phyloP scores from a whole-genome alignment of 805 yeast species.

The Clavispora vitiphila region DNA sequence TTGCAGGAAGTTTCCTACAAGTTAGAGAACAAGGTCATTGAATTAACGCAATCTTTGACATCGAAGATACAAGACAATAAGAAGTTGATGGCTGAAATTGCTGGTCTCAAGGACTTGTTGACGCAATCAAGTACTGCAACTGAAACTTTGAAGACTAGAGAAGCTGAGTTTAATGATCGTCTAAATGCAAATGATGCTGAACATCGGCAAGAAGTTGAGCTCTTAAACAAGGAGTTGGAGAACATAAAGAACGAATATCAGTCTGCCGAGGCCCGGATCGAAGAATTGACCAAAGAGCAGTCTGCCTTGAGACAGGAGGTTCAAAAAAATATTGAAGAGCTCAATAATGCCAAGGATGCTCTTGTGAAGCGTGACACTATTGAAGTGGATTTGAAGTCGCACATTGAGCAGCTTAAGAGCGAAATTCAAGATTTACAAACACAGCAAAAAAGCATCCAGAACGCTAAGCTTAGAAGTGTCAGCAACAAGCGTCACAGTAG shows the following conservation, averaged over 20 bases:
- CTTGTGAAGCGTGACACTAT: constrained; percentile 55
- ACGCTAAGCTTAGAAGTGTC: constrained; percentile 27
- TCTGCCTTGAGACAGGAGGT: constrained; percentile 61
- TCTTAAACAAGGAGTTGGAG: constrained; percentile 51
- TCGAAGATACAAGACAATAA: constrained; percentile 79
- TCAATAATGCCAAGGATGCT: constrained; percentile 55
- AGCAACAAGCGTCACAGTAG: constrained; percentile 39
- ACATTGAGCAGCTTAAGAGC: constrained; percentile 49
- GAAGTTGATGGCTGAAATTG: constrained; percentile 59
- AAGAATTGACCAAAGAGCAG: constrained; percentile 56
- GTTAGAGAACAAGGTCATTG: constrained; percentile 96
- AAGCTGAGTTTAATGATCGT: constrained; percentile 45
- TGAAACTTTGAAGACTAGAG: constrained; percentile 51
- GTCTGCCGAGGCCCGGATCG: constrained; percentile 54
- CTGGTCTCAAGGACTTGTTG: constrained; percentile 39
- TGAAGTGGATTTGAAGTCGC: constrained; percentile 60
- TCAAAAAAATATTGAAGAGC: constrained; percentile 53
- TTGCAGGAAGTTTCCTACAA: constrained; percentile 88
- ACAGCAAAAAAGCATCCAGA: constrained; percentile 32
- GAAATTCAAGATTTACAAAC: constrained; percentile 46
- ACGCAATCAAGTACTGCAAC: constrained; percentile 51
- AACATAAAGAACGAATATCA: constrained; percentile 53
- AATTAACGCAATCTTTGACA: constrained; percentile 80
- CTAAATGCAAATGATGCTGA: constrained; percentile 40
- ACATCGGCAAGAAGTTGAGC: constrained; percentile 45